phyloP scores from a whole-genome alignment of 148 eudicot species.

The Arctostaphylos glauca region DNA sequence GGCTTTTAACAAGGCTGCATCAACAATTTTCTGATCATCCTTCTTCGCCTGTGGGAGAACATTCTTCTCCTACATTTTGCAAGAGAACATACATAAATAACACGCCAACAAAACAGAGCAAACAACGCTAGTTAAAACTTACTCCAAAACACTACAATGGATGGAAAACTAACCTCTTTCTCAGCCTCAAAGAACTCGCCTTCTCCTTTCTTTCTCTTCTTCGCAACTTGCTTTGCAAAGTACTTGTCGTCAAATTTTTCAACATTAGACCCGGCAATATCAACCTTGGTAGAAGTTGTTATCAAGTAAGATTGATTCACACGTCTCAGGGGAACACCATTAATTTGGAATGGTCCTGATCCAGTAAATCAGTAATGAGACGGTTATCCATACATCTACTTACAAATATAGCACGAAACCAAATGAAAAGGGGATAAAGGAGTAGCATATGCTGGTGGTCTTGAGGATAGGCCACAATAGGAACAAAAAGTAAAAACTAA shows the following conservation, averaged over 20 bases:
- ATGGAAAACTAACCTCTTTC: conserved; percentile 23
- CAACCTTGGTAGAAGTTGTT: conserved; percentile 27
- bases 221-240: conserved; percentile 22
- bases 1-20: conserved; percentile 49
- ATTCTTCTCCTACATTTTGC: conserved; percentile 44
- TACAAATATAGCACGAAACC: background rate
- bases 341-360: conserved; percentile 27
- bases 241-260: conserved; percentile 26
- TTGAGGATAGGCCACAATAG: background rate
- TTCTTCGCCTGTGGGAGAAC: conserved; percentile 59
- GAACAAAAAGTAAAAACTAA: background rate
- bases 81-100: background rate
- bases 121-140: background rate
- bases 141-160: background rate
- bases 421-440: background rate
- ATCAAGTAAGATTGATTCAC: conserved; percentile 24
- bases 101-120: background rate
- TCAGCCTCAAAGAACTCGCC: conserved; percentile 30
- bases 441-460: background rate
- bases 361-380: background rate
- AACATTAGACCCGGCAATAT: conserved; percentile 14
- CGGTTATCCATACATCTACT: background rate
- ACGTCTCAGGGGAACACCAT: conserved; percentile 28
- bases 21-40: conserved; percentile 64
- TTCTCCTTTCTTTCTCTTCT: conserved; percentile 27